Conservation (phyloP, 2,329 filamentous ascomycete genomes). For the Beauveria australis region DNA sequence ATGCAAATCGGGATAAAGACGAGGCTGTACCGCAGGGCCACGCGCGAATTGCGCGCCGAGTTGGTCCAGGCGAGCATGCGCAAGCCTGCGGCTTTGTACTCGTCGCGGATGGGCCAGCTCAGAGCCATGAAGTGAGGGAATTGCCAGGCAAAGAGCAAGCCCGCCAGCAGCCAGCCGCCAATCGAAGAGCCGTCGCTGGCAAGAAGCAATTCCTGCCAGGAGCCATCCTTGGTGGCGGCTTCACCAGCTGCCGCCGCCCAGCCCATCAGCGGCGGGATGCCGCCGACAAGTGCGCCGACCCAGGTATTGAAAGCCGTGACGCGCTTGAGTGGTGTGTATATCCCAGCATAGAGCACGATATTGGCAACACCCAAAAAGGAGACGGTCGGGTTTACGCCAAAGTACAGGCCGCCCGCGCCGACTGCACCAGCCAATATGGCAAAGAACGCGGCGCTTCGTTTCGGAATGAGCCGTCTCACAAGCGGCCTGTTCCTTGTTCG, state of each 20-base stretch:
- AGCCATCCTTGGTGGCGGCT: slow-evolving; percentile 65
- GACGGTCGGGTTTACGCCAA: slow-evolving; percentile 90
- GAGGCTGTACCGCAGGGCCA: slow-evolving; percentile 79
- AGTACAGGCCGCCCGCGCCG: slow-evolving; percentile 69
- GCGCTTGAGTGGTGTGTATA: slow-evolving; percentile 90
- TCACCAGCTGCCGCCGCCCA: slow-evolving; percentile 94
- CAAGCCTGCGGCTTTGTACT: slow-evolving; percentile 68
- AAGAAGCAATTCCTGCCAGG: slow-evolving; percentile 71
- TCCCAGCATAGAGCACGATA: slow-evolving; percentile 79
- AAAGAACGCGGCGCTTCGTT: slow-evolving; percentile 65
- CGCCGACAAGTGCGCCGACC: slow-evolving; percentile 87
- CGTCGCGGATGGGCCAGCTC: slow-evolving; percentile 78
- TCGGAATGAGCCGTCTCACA: slow-evolving; percentile 70
- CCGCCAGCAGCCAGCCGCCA: slow-evolving; percentile 85
- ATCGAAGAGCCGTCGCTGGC: slow-evolving; percentile 50
- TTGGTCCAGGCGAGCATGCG: slow-evolving; percentile 81
- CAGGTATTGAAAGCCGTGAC: slow-evolving; percentile 85
- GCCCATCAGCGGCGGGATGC: slow-evolving; percentile 93
- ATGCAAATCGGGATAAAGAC: slow-evolving; percentile 81
- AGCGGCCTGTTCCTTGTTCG: slow-evolving; percentile 87
- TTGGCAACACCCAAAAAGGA: slow-evolving; percentile 78
- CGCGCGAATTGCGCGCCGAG: slow-evolving; percentile 73
- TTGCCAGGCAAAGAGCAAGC: slow-evolving; percentile 87
- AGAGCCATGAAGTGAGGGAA: slow-evolving; percentile 97
- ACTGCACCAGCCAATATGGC: slow-evolving; percentile 62